Evolutionary conservation across 2,329 filamentous ascomycete genomes (phyloP).

Genomic region (Paracoccidioides lutzii): DNA sequence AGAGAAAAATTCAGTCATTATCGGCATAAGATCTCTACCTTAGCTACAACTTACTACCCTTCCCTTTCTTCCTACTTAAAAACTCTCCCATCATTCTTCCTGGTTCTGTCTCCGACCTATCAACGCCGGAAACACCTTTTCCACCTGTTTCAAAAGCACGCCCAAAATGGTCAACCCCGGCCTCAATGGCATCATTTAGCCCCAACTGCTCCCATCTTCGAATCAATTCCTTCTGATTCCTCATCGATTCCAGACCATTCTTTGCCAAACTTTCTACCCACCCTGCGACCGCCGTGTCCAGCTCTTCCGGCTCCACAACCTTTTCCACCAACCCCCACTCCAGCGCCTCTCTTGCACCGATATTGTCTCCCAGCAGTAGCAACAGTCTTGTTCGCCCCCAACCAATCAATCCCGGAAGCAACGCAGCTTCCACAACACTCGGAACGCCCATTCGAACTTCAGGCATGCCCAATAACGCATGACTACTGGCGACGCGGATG

Average conservation of each 20-base stretch:
- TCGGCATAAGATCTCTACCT: background rate
- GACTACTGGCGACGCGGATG: constrained; percentile 22
- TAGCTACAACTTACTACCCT: constrained; percentile 1
- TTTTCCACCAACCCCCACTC: constrained; percentile 27
- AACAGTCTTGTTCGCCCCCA: constrained; percentile 25
- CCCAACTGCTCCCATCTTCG: constrained; percentile 17
- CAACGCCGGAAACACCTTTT: background rate
- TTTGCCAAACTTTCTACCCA: constrained; percentile 19
- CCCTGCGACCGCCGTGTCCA: constrained; percentile 22
- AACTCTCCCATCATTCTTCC: constrained; percentile 7
- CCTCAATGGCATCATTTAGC: constrained; percentile 14
- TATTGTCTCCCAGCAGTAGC: constrained; percentile 25
- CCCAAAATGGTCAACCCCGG: constrained; percentile 18
- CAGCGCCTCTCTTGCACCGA: constrained; percentile 20
- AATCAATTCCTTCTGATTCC: constrained; percentile 22
- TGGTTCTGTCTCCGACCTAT: constrained; percentile 1
- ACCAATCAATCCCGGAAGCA: constrained; percentile 26
- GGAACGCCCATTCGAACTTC: constrained; percentile 28
- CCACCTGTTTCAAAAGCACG: constrained; percentile 10
- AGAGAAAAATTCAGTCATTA: background rate
- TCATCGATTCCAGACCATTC: constrained; percentile 22
- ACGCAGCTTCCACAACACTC: constrained; percentile 27
- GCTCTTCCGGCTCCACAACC: constrained; percentile 17
- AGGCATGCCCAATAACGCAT: constrained; percentile 27
- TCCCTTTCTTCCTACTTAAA: constrained; percentile 4